Percentiles rank a stretch among this genome's conserved stretches.
Conservation (phyloP, 2,329 filamentous ascomycete species). For the Dactylella cylindrospora region DNA sequence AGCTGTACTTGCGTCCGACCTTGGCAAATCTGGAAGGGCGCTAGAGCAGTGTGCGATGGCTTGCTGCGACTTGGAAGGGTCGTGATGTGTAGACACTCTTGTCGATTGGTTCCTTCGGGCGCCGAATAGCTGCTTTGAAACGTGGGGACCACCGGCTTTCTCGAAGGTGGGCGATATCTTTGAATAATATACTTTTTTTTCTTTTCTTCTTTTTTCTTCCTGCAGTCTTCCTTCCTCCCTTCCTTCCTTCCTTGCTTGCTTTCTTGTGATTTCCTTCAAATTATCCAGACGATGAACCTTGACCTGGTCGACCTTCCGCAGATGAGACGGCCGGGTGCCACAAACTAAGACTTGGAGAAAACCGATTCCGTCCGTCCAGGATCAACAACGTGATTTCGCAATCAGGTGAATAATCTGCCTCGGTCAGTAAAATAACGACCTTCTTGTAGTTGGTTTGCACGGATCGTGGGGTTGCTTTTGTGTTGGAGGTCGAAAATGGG, state of each 20-base stretch:
- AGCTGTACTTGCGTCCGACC: constrained; percentile 26
- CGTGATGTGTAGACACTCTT: constrained; percentile 12
- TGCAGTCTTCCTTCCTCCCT: constrained; percentile 24
- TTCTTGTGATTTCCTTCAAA: constrained; percentile 17
- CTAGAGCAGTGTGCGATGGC: constrained; percentile 15
- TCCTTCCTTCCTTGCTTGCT: constrained; percentile 11
- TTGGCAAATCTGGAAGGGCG: constrained; percentile 33
- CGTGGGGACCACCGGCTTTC: no score
- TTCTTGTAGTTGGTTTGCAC: constrained; percentile 14
- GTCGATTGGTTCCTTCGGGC: constrained; percentile 22
- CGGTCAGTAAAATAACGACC: constrained; percentile 1
- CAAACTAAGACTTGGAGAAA: constrained; percentile 12
- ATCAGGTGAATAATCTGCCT: constrained; percentile 30
- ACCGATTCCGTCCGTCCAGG: constrained; percentile 13
- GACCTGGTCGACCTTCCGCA: constrained; percentile 15
- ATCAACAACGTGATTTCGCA: constrained; percentile 25
- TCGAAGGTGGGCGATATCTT: constrained; percentile 7
- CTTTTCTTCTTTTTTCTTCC: constrained; percentile 12
- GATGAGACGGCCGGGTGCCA: constrained; percentile 35
- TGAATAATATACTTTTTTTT: constrained; percentile 6
- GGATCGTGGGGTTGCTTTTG: constrained; percentile 24
- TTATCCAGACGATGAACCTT: constrained; percentile 28
- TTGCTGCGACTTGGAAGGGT: constrained; percentile 3
- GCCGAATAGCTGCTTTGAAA: no score
- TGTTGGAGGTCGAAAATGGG: constrained; percentile 31